Percentiles rank a stretch among this genome's conserved stretches.
phyloP scores from a whole-genome alignment of 345 rosid species.

The Lagerstroemia speciosa region DNA sequence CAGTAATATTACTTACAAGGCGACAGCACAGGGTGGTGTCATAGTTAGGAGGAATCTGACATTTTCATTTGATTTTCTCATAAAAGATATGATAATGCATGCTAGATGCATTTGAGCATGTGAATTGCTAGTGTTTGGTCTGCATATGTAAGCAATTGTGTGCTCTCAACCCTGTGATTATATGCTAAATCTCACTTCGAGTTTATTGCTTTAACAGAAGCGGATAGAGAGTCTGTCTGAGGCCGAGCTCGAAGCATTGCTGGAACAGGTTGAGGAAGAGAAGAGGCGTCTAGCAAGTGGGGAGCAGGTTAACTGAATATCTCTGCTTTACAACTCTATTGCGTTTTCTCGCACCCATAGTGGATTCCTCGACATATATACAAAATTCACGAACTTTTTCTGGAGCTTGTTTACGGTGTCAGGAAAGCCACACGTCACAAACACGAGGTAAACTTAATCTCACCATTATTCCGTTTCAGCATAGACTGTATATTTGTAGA shows the following conservation, averaged over 20 bases:
- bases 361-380: constrained; percentile 1
- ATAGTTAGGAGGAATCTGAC: not conserved
- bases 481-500: not conserved
- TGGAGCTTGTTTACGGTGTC: not conserved
- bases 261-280: constrained; percentile 96
- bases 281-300: constrained; percentile 42
- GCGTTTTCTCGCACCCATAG: not conserved
- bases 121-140: no score
- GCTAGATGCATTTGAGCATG: not conserved
- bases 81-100: not conserved
- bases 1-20: not conserved
- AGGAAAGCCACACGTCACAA: not conserved
- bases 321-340: not conserved
- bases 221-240: constrained; percentile 82
- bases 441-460: not conserved
- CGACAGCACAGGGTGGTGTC: not conserved
- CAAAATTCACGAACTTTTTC: not conserved
- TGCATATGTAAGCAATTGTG: not conserved
- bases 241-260: constrained; percentile 71
- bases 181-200: not conserved
- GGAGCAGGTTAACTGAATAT: constrained; percentile 37
- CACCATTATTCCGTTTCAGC: not conserved
- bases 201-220: constrained; percentile 39
- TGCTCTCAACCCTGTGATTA: not conserved
- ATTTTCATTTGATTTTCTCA: not conserved